Evolutionary conservation across 306 rosid genomes (phyloP), one percentile per base, ranked within the genome.

Genomic region (Glycine soja): DNA sequence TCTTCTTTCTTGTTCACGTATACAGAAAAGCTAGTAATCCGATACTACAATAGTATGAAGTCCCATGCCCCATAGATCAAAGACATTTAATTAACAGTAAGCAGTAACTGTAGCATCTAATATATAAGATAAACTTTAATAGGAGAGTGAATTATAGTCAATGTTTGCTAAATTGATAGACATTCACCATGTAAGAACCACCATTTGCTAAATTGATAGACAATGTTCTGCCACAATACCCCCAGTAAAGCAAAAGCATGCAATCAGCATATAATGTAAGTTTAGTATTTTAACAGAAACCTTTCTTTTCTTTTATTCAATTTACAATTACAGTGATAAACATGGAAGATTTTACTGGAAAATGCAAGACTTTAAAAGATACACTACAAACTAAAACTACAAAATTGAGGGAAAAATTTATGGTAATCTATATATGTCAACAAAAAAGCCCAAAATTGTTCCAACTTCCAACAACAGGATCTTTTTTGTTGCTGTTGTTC

Each of bases 301-400:
- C 40, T 81, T 52, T 65, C 14, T 42, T n/a, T 81, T 6, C 34
- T 10, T 53, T 73, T 8, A 59, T 72, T 63, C 32, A 58, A 34
- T 70, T 58, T 24, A 43, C 62, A 30, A 3, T 58, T 24, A 43
- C 62, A 30, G 5, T 47, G 42, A 15, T 53, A 53, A 66, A 66
- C 56, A 40, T 19, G 19, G 75, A 77, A 67, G 56, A 38, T 11
- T 14, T 32, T 67, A 56, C 69, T 3, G 56, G 68, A 78, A 65
- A 63, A 76, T 48, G 72, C 24, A 48, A 76, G 63, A 63, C 69
- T 78, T 38, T 14, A 62, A 46, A 80, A 46, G 64, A 71, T 72
- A 72, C 56, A 72, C 10, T 65, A 52, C 42, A 36, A 72, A 65
- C 57, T 80, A 14, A 80, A 63, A 71, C 65, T 72, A 72, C n/a